Conservation (phyloP, 2,329 filamentous ascomycete species). For the Beauveria sp. region DNA sequence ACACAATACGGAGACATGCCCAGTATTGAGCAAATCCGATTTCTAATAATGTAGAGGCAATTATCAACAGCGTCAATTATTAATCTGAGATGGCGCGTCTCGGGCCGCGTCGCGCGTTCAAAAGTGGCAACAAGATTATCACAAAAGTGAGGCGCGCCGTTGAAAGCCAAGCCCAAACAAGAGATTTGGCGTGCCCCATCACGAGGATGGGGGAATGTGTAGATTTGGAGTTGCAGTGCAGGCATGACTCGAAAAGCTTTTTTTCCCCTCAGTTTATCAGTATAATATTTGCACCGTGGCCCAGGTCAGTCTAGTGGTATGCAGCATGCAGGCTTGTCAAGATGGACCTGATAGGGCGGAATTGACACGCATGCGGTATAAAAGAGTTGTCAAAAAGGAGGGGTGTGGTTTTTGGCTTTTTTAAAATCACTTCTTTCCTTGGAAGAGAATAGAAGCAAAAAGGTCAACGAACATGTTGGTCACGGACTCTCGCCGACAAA, state of each 20-base stretch:
- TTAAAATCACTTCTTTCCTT: background rate
- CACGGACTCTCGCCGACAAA: background rate
- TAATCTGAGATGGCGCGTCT: too few relatives aligned
- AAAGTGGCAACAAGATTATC: background rate
- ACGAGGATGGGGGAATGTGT: background rate
- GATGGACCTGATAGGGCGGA: background rate
- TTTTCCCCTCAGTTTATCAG: too few relatives aligned
- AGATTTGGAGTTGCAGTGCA: background rate
- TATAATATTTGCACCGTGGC: too few relatives aligned
- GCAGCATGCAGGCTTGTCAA: background rate
- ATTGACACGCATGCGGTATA: too few relatives aligned
- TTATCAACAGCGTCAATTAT: too few relatives aligned
- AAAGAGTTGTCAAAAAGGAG: background rate
- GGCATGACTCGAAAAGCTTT: background rate
- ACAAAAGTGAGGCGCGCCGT: slow-evolving; percentile 1
- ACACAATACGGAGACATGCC: too few relatives aligned
- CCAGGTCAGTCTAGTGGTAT: too few relatives aligned
- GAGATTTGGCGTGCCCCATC: background rate
- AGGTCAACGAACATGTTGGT: background rate
- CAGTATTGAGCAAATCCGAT: too few relatives aligned
- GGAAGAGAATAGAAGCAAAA: background rate
- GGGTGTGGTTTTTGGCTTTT: background rate
- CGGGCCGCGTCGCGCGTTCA: background rate
- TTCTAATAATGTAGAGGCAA: too few relatives aligned
- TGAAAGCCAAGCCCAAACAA: background rate